Evolutionary conservation across 352 stramenopile species (phyloP), one percentile per base, ranked within the genome.

Genomic region (Globisporangium alternatum): DNA sequence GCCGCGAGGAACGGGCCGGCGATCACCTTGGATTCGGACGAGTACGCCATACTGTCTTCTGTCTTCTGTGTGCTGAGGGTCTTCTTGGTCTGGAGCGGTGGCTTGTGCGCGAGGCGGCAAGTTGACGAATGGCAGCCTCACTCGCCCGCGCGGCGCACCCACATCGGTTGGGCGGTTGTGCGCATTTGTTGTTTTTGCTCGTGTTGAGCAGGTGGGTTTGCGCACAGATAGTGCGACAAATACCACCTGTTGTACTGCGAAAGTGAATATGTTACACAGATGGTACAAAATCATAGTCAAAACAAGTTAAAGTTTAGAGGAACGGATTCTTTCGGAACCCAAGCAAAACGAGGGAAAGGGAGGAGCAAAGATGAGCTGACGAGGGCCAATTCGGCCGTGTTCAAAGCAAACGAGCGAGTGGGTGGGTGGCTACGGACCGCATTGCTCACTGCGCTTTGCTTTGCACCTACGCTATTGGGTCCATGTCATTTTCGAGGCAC

Each of bases 1-100:
- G 83, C 78, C 41, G 71, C 71, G 54, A 88, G 77, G 68, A 85
- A 89, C 10, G 83, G 81, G 3, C 65, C 70, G 3, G 87, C 81
- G 48, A 78, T 67, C 25, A 92, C 80, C 44, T 70, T 77, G 25
- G 74, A 71, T 21, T 72, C 60, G 52, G 72, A 66, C 60, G 65
- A 71, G 41, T 56, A 53, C 54, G 72, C 64, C 70, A 81, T 78
- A 1, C 30, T 31, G 37, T 37, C 3, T 5, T 58, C 33, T 31
- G 53, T 12, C 59, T 22, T 41, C 3, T 37, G 31, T 37, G 21
- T 19, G 48, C 13, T 39, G 28, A 12, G 21, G 21, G 49, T 37
- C 51, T 56, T 56, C 15, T 10, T 19, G 31, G 12, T 57, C 17
- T 33, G 30, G n/a, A 30, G 8, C 9, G 37, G 49, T n/a, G 22